Evolutionary conservation across 208 protist species (phyloP).

Genomic region (Balamuthia mandrillaris): DNA sequence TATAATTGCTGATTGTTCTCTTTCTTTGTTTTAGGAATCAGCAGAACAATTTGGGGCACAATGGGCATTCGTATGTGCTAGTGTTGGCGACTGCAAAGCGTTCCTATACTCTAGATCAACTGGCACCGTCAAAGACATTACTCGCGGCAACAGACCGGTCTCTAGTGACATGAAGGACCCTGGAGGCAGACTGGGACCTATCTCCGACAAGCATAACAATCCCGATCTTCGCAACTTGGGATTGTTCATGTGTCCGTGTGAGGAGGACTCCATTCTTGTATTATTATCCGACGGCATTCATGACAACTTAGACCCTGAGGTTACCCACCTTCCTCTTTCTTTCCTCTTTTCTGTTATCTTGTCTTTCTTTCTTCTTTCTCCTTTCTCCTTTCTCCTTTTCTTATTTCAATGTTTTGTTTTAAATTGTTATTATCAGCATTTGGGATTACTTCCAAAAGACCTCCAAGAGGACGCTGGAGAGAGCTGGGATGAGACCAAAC

Average conservation of each 20-base stretch:
- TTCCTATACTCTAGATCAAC: conserved; percentile 33
- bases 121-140: conserved; percentile 49
- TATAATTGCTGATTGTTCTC: no score
- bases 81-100: conserved; percentile 63
- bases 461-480: no score
- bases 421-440: background rate
- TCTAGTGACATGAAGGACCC: conserved; percentile 53
- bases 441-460: conserved; percentile 9
- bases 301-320: conserved; percentile 61
- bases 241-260: conserved; percentile 27
- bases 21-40: background rate
- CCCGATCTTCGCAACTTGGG: no score
- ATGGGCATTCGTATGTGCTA: conserved; percentile 54
- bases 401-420: no score
- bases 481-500: no score
- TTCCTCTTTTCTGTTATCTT: background rate
- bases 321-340: no score
- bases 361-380: background rate
- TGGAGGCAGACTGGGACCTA: conserved; percentile 51
- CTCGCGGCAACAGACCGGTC: conserved; percentile 42
- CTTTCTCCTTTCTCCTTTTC: background rate
- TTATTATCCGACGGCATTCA: conserved; percentile 59
- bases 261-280: conserved; percentile 16
- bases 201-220: background rate
- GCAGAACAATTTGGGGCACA: conserved; percentile 8